These are phyloP conservation scores for Chrysophaeum taylorii DNA, from an alignment of 352 stramenopile species.

Conservation along the genomic window DNA sequence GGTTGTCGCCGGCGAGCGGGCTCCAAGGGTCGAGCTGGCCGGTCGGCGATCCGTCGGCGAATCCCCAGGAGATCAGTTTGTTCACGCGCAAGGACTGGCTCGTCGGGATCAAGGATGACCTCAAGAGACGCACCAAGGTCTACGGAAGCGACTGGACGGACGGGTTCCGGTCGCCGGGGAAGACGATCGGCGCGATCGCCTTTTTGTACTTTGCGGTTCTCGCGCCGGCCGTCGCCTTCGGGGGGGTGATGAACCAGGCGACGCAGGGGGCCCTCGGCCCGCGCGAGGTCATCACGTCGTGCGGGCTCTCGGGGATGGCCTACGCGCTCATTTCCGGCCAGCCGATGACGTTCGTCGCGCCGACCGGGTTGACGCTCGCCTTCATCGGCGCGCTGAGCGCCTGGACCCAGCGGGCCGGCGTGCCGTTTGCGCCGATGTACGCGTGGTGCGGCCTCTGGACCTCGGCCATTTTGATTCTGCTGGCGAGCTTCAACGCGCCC, in stretches of 20 bases:
- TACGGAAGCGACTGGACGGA: slow-evolving; percentile 21
- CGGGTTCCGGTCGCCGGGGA: slow-evolving; percentile 14
- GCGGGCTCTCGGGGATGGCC: slow-evolving; percentile 45
- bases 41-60: background rate
- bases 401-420: slow-evolving; percentile 42
- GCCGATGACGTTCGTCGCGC: slow-evolving; percentile 56
- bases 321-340: slow-evolving; percentile 43
- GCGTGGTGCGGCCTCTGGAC: slow-evolving; percentile 67
- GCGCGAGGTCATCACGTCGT: slow-evolving; percentile 51
- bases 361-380: slow-evolving; percentile 52
- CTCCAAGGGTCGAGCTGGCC: background rate
- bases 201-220: slow-evolving; percentile 74
- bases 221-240: slow-evolving; percentile 62
- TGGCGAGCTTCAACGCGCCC: slow-evolving; percentile 43
- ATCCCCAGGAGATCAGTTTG: background rate
- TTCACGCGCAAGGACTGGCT: background rate
- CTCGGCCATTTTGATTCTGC: slow-evolving; percentile 49
- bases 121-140: background rate
- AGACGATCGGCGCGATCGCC: slow-evolving; percentile 10
- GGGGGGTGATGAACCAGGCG: slow-evolving; percentile 55
- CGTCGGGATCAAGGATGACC: background rate
- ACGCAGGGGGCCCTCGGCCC: slow-evolving; percentile 60
- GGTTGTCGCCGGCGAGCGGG: background rate
- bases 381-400: slow-evolving; percentile 54
- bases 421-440: slow-evolving; percentile 68